Evolutionary conservation across 805 yeast genomes (phyloP).

Genomic region (Candida khao-thaluensis): DNA sequence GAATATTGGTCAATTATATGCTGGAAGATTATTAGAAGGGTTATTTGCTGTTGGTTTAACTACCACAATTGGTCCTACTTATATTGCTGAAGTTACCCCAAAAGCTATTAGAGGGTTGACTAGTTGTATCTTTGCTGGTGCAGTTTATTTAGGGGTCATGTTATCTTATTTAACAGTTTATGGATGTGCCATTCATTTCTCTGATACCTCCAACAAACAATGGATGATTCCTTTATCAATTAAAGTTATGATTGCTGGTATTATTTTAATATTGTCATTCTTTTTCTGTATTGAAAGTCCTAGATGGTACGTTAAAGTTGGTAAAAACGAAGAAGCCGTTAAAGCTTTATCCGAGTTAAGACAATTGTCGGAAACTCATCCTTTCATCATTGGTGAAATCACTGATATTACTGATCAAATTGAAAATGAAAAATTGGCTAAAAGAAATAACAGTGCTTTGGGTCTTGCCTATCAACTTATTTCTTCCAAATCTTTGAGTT

Average conservation of each 20-base stretch:
- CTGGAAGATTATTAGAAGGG: slow-evolving; percentile 57
- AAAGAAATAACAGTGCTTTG: slow-evolving; percentile 24
- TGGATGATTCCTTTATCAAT: slow-evolving; percentile 55
- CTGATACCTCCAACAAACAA: slow-evolving; percentile 35
- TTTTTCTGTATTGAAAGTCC: slow-evolving; percentile 49
- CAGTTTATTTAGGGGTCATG: slow-evolving; percentile 56
- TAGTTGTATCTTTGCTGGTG: slow-evolving; percentile 54
- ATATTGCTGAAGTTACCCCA: slow-evolving; percentile 54
- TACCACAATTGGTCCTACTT: slow-evolving; percentile 55
- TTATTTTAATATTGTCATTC: slow-evolving; percentile 40
- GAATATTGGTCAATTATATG: slow-evolving; percentile 50
- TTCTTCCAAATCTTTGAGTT: slow-evolving; percentile 35
- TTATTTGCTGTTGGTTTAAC: slow-evolving; percentile 54
- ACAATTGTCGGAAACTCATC: slow-evolving; percentile 45
- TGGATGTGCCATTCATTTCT: slow-evolving; percentile 49
- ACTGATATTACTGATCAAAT: slow-evolving; percentile 51
- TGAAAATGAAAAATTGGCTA: slow-evolving; percentile 31
- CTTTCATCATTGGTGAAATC: slow-evolving; percentile 50
- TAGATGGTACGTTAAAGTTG: slow-evolving; percentile 49
- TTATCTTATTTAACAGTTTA: slow-evolving; percentile 49
- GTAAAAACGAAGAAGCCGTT: slow-evolving; percentile 40
- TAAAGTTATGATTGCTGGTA: slow-evolving; percentile 49
- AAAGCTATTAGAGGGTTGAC: slow-evolving; percentile 51
- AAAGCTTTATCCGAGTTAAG: slow-evolving; percentile 42
- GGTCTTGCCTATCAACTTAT: slow-evolving; percentile 31